A percentile compares a stretch with the other conserved stretches of the same genome.
Evolutionary conservation across 1,284 basidiomycete species (phyloP).

Genomic region (Fomitopsis schrenkii): DNA sequence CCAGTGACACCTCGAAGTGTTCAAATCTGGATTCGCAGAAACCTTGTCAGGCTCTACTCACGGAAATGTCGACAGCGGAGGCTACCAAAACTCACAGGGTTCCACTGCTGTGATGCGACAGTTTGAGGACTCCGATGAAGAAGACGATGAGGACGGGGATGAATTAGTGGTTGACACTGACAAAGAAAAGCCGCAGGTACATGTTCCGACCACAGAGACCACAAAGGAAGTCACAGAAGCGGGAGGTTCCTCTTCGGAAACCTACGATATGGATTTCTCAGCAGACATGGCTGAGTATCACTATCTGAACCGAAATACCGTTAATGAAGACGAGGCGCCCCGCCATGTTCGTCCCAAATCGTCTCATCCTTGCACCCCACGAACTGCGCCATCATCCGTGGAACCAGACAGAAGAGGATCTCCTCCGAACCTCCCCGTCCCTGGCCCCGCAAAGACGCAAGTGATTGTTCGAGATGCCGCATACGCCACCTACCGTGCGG

Average conservation of each 20-base stretch:
- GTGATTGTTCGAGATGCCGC: slow-evolving; percentile 76
- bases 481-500: slow-evolving; percentile 78
- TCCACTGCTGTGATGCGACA: slow-evolving; percentile 20
- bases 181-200: background rate
- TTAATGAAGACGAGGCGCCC: slow-evolving; percentile 7
- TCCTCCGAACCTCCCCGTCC: slow-evolving; percentile 6
- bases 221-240: background rate
- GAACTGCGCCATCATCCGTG: slow-evolving; percentile 10
- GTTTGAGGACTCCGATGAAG: slow-evolving; percentile 62
- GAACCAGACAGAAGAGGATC: background rate
- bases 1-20: slow-evolving; percentile 45
- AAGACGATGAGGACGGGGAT: slow-evolving; percentile 35
- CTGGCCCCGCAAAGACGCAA: slow-evolving; percentile 46
- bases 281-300: slow-evolving; percentile 3
- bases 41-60: slow-evolving; percentile 22
- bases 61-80: slow-evolving; percentile 13
- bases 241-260: background rate
- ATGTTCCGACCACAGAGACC: background rate
- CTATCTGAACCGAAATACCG: background rate
- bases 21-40: slow-evolving; percentile 64
- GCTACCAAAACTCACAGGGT: slow-evolving; percentile 14
- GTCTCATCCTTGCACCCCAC: slow-evolving; percentile 30
- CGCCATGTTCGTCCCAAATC: slow-evolving; percentile 32
- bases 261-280: background rate
- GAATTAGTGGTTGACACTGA: slow-evolving; percentile 9